These are phyloP conservation scores for Aphanomyces astaci DNA, from an alignment of 352 stramenopile species.

Conservation along the genomic window DNA sequence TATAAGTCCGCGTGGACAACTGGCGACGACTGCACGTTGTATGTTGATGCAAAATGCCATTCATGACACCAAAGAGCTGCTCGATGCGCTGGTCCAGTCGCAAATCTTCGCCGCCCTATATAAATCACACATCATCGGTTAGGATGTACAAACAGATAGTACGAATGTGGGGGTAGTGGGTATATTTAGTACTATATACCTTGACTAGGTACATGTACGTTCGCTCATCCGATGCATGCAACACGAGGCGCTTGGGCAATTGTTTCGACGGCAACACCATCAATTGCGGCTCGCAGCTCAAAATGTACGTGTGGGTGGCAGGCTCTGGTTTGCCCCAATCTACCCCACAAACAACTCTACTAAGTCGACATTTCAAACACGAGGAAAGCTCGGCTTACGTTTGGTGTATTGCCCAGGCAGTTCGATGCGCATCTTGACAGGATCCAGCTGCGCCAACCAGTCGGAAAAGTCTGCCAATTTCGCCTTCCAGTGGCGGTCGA, in stretches of 20 bases:
- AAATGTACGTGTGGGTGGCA: conserved; percentile 49
- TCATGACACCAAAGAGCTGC: conserved; percentile 89
- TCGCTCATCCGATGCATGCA: conserved; percentile 75
- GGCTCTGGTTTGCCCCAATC: conserved; percentile 67
- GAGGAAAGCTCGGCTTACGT: too few relatives aligned
- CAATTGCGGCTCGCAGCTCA: conserved; percentile 70
- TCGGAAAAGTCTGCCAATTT: conserved; percentile 76
- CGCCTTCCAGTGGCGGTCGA: conserved; percentile 74
- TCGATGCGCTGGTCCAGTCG: conserved; percentile 88
- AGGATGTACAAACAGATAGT: neutral
- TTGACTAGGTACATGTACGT: conserved; percentile 86
- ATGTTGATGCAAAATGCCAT: conserved; percentile 68
- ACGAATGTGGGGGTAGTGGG: neutral
- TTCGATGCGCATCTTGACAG: conserved; percentile 53
- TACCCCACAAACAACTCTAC: conserved; percentile 23
- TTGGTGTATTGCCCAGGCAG: conserved; percentile 73
- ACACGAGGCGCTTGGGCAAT: conserved; percentile 66
- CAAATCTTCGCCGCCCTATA: conserved; percentile 77
- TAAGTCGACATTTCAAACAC: too few relatives aligned
- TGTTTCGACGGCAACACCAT: conserved; percentile 78
- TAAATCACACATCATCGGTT: neutral
- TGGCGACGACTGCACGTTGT: conserved; percentile 52
- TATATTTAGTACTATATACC: too few relatives aligned
- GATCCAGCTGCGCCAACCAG: conserved; percentile 80
- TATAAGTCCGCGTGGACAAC: conserved; percentile 69